phyloP scores from a whole-genome alignment of 1,284 basidiomycete species.

The Apiotrichum montevideense region DNA sequence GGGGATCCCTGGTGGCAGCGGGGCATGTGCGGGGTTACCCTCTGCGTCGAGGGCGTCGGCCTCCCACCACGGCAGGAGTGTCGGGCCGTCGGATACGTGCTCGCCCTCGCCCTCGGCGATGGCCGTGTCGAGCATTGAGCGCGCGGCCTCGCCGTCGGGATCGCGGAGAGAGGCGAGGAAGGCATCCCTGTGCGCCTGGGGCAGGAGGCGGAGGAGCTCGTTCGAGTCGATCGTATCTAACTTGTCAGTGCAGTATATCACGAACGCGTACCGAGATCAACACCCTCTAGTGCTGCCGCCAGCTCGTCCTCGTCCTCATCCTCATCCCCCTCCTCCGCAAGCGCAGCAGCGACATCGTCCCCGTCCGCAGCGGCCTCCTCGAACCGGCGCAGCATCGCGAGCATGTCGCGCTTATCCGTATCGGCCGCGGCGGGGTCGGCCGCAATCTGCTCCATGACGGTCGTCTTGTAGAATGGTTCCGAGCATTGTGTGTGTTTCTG shows the following conservation, averaged over 20 bases:
- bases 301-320: constrained; percentile 30
- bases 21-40: constrained; percentile 11
- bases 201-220: constrained; percentile 39
- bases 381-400: constrained; percentile 44
- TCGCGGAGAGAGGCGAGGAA: constrained; percentile 38
- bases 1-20: constrained; percentile 6
- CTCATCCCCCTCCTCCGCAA: constrained; percentile 24
- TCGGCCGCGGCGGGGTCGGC: constrained; percentile 28
- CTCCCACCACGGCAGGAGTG: constrained; percentile 19
- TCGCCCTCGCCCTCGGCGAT: constrained; percentile 14
- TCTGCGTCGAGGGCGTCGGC: constrained; percentile 1
- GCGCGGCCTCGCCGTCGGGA: constrained; percentile 34
- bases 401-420: constrained; percentile 42
- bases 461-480: constrained; percentile 44
- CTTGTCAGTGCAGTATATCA: not conserved
- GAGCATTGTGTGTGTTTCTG: constrained; percentile 45
- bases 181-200: constrained; percentile 34
- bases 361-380: constrained; percentile 34
- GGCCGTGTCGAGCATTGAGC: constrained; percentile 31
- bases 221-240: constrained; percentile 43
- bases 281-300: constrained; percentile 24
- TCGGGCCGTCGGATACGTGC: constrained; percentile 1
- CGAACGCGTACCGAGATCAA: constrained; percentile 32
- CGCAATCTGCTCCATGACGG: constrained; percentile 34
- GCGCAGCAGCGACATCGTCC: constrained; percentile 21